phyloP scores from a whole-genome alignment of 2,329 filamentous ascomycete species.

The Dendryphion nanum region DNA sequence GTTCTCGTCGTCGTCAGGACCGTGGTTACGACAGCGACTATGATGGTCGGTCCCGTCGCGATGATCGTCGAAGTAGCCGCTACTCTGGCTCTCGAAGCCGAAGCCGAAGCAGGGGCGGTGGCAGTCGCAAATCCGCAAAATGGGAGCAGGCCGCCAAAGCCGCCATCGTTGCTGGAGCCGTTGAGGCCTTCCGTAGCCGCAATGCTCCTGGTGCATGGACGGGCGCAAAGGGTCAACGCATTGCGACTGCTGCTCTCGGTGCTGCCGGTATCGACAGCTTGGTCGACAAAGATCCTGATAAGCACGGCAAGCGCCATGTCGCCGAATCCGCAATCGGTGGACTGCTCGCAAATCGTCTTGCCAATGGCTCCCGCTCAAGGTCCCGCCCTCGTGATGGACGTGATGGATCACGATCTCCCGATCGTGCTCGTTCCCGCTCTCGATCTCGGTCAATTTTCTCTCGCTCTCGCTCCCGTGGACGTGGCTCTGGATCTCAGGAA shows the following conservation, averaged over 20 bases:
- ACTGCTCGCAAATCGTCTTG: conserved; percentile 77
- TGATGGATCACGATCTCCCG: conserved; percentile 37
- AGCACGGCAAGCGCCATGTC: conserved; percentile 76
- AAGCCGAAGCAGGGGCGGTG: conserved; percentile 44
- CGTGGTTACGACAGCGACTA: conserved; percentile 50
- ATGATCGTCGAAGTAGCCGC: conserved; percentile 38
- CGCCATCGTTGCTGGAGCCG: conserved; percentile 83
- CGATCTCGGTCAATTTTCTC: conserved; percentile 52
- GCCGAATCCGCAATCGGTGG: conserved; percentile 87
- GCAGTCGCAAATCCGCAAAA: conserved; percentile 43
- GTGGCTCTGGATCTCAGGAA: conserved; percentile 45
- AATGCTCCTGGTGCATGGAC: conserved; percentile 88
- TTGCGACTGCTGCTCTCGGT: conserved; percentile 81
- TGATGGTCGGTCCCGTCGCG: conserved; percentile 15
- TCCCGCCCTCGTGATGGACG: conserved; percentile 47
- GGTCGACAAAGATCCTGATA: conserved; percentile 64
- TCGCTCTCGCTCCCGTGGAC: conserved; percentile 38
- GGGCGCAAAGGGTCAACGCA: conserved; percentile 86
- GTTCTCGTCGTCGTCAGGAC: conserved; percentile 50
- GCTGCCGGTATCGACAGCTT: conserved; percentile 84
- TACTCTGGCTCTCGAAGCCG: conserved; percentile 55
- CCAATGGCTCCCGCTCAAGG: conserved; percentile 73
- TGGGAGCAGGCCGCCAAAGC: conserved; percentile 82
- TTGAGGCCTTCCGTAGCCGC: conserved; percentile 86
- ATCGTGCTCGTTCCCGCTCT: conserved; percentile 68